Conservation (phyloP, 176 grass and related monocot species). For the Bonia amplexicaulis region DNA sequence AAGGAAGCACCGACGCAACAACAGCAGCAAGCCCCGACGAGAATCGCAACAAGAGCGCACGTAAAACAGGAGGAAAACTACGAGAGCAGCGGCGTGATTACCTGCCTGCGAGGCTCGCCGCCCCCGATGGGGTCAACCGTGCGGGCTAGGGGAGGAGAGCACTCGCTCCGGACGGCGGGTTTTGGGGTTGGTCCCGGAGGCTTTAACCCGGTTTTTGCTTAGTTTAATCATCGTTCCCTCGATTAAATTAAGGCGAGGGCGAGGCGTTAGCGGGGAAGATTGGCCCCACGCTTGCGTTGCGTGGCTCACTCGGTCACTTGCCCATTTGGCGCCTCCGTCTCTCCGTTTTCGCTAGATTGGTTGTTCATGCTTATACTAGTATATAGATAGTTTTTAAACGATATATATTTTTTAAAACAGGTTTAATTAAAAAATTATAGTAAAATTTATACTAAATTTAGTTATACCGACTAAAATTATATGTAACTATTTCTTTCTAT, state of each 20-base stretch:
- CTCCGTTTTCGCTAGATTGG: background rate
- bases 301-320: background rate
- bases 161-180: background rate
- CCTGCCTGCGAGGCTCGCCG: background rate
- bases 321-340: background rate
- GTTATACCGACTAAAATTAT: no score
- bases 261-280: background rate
- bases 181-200: constrained; percentile 12
- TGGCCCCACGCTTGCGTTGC: constrained; percentile 20
- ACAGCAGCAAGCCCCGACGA: background rate
- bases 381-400: no score
- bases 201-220: background rate
- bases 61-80: background rate
- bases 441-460: no score
- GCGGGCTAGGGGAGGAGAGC: background rate
- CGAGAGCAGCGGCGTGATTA: background rate
- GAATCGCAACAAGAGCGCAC: background rate
- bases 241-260: background rate
- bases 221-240: background rate
- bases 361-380: no score
- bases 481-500: no score
- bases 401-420: no score
- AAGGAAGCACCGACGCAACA: background rate
- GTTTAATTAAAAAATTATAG: no score
- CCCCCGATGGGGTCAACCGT: constrained; percentile 12